These are phyloP conservation scores for Globisporangium nodosum DNA, from an alignment of 352 stramenopile genomes.

Conservation along the genomic window DNA sequence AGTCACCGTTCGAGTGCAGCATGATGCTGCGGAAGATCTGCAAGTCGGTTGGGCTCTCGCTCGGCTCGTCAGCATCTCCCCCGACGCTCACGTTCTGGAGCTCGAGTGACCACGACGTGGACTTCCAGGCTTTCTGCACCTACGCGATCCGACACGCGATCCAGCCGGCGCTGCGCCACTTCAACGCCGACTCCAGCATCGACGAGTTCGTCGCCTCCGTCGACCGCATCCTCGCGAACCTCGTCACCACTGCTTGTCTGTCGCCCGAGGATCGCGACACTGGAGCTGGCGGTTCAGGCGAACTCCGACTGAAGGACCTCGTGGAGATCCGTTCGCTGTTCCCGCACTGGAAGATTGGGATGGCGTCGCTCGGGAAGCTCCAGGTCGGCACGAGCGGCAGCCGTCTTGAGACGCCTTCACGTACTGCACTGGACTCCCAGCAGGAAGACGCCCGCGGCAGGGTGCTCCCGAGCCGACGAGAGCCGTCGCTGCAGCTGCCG, in stretches of 20 bases:
- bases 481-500: constrained; percentile 22
- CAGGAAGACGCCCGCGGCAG: background rate
- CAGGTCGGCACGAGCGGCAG: constrained; percentile 1
- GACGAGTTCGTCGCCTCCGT: constrained; percentile 38
- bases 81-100: constrained; percentile 21
- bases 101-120: constrained; percentile 22
- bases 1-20: constrained; percentile 47
- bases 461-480: constrained; percentile 14
- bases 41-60: constrained; percentile 42
- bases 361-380: constrained; percentile 14
- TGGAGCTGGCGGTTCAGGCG: background rate
- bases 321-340: constrained; percentile 39
- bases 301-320: constrained; percentile 29
- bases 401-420: background rate
- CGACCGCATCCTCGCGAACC: constrained; percentile 32
- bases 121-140: constrained; percentile 45
- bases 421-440: background rate
- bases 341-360: constrained; percentile 32
- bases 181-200: constrained; percentile 32
- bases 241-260: constrained; percentile 16
- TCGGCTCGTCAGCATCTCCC: constrained; percentile 12
- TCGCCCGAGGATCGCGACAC: background rate
- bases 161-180: constrained; percentile 49
- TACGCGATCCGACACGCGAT: constrained; percentile 36
- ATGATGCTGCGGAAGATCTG: constrained; percentile 55